phyloP scores from a whole-genome alignment of 2,329 filamentous ascomycete genomes.

The Colletotrichum lupini region DNA sequence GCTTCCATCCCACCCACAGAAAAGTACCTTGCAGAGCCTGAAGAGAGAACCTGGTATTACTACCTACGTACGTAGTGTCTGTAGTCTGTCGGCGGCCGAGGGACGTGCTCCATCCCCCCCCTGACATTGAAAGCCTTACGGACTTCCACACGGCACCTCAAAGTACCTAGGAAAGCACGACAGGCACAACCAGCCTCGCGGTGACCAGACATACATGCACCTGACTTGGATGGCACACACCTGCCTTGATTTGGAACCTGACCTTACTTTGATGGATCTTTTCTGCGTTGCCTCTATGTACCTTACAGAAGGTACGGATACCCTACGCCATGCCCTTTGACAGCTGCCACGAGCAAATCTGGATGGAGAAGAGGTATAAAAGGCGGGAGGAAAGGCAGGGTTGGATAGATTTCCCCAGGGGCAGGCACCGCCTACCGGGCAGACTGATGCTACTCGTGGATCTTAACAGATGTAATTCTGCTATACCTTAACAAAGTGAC shows the following conservation, averaged over 20 bases:
- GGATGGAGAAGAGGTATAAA: no score
- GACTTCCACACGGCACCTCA: not conserved
- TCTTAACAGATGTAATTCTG: not conserved
- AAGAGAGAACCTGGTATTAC: not conserved
- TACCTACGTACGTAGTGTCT: not conserved
- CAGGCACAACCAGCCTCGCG: not conserved
- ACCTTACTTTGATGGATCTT: not conserved
- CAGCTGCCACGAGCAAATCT: not conserved
- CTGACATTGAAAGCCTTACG: not conserved
- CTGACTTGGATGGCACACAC: no score
- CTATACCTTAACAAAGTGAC: not conserved
- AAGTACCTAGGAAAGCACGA: not conserved
- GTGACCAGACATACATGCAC: not conserved
- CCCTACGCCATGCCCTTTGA: not conserved
- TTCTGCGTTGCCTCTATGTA: not conserved
- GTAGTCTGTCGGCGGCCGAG: no score
- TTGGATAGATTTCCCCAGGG: no score
- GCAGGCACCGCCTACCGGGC: not conserved
- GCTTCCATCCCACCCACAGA: not conserved
- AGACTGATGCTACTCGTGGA: not conserved
- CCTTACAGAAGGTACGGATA: no score
- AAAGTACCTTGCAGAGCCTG: conserved; percentile 11
- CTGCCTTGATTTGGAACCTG: not conserved
- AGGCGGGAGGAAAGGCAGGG: not conserved
- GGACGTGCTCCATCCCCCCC: not conserved